Percentiles rank a stretch among this genome's conserved stretches.
Conservation (phyloP, 116 monocot genomes). For the Phalaenopsis hybrid region DNA sequence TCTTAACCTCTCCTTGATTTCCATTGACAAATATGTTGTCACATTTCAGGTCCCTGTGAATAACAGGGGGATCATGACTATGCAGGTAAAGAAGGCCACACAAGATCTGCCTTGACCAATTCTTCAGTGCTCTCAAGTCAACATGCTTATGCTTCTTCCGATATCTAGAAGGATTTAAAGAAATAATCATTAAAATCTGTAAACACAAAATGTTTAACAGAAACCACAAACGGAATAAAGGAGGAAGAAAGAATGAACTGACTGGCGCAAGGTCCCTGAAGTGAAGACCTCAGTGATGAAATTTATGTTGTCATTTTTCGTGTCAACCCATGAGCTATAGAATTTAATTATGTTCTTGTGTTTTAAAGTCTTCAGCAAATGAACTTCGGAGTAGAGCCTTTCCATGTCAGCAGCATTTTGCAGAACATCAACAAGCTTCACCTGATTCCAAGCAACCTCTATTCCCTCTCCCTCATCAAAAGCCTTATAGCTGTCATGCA, state of each 20-base stretch:
- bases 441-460: slow-evolving; percentile 88
- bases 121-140: slow-evolving; percentile 66
- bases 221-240: background rate
- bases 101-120: slow-evolving; percentile 75
- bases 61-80: slow-evolving; percentile 64
- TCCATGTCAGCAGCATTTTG: slow-evolving; percentile 40
- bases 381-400: slow-evolving; percentile 61
- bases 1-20: slow-evolving; percentile 73
- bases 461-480: slow-evolving; percentile 78
- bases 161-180: slow-evolving; percentile 31
- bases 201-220: background rate
- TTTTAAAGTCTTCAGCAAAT: slow-evolving; percentile 68
- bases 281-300: slow-evolving; percentile 79
- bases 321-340: slow-evolving; percentile 58
- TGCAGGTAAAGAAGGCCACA: slow-evolving; percentile 66
- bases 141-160: slow-evolving; percentile 69
- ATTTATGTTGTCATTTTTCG: slow-evolving; percentile 38
- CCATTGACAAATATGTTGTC: slow-evolving; percentile 84
- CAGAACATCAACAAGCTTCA: slow-evolving; percentile 51
- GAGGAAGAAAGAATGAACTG: slow-evolving; percentile 4
- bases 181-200: slow-evolving; percentile 3
- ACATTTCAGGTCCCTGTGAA: slow-evolving; percentile 79
- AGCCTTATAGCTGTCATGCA: slow-evolving; percentile 44
- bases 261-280: slow-evolving; percentile 71
- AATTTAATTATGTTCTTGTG: slow-evolving; percentile 80